Base-by-base conservation (phyloP, 2,329 filamentous ascomycete species). In the Truncatella angustata region DNA sequence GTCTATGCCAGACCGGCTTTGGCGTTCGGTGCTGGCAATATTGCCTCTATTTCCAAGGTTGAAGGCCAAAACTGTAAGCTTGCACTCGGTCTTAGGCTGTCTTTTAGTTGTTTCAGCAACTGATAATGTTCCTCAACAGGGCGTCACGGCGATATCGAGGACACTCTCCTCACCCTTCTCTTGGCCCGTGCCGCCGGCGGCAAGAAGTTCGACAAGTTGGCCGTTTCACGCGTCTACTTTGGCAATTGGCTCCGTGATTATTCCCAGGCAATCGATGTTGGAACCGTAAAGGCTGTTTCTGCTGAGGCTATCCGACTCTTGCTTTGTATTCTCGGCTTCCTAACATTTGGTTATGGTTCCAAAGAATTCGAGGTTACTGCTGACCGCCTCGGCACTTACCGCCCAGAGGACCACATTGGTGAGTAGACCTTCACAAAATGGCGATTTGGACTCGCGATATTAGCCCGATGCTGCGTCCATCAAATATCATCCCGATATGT, bases 241-340 rank as follows among this genome's bases (percentile, higher is more conserved):
- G 92, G 92, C 58, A 97, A 96, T 76, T 96, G 92, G 92, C 82
- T 96, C 30, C 84, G 81, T 54, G 92, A 97, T 72, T 97, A 97
- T 72, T 94, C 89, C 49, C 92, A 97, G 71, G 92, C 91, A 55
- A 89, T 96, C 62, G 92, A 97, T 69, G 90, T 96, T 46, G 92
- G 91, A 56, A 95, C 91, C 4, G 84, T 96, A 72, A 96, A 96
- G 75, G 83, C 87, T 62, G 91, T 97, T 57, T 93, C 89, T 51
- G 87, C 90, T 48, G 91, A 96, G 71, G 91, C 91, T 53, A 96
- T 97, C 65, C 87, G 92, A 30, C 88, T 97, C 45, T 76, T 96
- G 12, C 82, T 97, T 51, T 96, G 89, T 78, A 84, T 97, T 42
- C 80, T 97, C 37, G 91, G 90, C 14, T 97, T 97, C 77, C 79